Evolutionary conservation across 495 filamentous ascomycete species (phyloP).

Genomic region (Penicillium maclennaniae): DNA sequence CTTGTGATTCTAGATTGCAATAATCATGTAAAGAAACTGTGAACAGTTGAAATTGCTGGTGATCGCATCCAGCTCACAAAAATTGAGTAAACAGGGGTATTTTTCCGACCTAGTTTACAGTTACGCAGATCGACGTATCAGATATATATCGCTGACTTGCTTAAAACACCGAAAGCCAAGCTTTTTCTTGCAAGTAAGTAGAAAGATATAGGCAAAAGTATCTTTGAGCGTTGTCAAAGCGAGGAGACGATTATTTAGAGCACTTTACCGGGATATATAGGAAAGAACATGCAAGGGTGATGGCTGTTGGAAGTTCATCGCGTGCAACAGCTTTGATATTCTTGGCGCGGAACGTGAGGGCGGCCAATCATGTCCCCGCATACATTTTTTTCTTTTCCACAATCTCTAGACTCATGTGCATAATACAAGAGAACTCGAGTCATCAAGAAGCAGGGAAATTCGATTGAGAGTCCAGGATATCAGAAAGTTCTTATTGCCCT

Average conservation of each 20-base stretch:
- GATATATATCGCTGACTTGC: too few species aligned
- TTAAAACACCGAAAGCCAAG: not conserved
- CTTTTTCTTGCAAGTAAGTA: too few species aligned
- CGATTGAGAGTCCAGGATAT: not conserved
- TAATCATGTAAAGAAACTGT: not conserved
- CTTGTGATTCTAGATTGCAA: not conserved
- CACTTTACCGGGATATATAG: too few species aligned
- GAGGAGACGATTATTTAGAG: not conserved
- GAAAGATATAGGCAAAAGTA: too few species aligned
- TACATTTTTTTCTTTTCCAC: conserved; percentile 36
- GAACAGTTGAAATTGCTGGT: not conserved
- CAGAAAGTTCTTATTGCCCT: not conserved
- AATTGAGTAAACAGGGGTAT: not conserved
- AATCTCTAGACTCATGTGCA: conserved; percentile 5
- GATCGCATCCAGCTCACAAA: not conserved
- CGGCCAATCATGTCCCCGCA: conserved; percentile 29
- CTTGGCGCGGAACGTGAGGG: conserved; percentile 10
- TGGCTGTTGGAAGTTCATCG: not conserved
- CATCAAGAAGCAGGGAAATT: not conserved
- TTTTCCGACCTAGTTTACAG: too few species aligned
- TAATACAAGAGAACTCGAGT: not conserved
- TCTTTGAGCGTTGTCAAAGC: too few species aligned
- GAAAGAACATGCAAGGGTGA: too few species aligned
- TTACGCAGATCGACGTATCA: too few species aligned
- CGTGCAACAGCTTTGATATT: conserved; percentile 1